Evolutionary conservation across 768 basidiomycete species (phyloP).

Genomic region (Phaffia australis): DNA sequence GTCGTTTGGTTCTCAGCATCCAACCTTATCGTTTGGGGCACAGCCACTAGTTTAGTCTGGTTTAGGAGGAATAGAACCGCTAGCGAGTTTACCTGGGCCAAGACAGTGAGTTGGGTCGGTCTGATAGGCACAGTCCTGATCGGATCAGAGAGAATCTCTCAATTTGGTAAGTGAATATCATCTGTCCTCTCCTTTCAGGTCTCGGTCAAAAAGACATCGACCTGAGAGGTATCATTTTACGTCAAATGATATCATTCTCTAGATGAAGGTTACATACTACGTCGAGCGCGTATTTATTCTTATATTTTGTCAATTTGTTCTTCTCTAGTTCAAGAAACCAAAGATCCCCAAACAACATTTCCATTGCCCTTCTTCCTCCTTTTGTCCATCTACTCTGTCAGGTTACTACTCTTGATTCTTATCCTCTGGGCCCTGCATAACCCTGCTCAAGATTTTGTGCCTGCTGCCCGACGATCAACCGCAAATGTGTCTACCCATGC

Average conservation of each 20-base stretch:
- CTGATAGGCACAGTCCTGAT: constrained; percentile 12
- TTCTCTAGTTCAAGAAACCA: constrained; percentile 9
- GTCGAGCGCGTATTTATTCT: no score
- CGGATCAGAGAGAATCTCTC: constrained; percentile 3
- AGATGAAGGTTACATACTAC: no score
- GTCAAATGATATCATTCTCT: constrained; percentile 2
- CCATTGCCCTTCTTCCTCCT: constrained; percentile 20
- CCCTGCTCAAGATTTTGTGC: constrained; percentile 11
- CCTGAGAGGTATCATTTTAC: not conserved
- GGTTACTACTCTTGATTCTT: constrained; percentile 19
- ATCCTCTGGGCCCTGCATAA: constrained; percentile 14
- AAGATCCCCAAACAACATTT: constrained; percentile 16
- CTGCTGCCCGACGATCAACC: constrained; percentile 7
- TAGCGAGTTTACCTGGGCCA: not conserved
- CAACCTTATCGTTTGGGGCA: not conserved
- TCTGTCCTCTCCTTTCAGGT: no score
- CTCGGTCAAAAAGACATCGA: no score
- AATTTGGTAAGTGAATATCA: constrained; percentile 15
- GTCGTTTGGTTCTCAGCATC: not conserved
- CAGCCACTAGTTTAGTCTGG: constrained; percentile 2
- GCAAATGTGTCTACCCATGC: not conserved
- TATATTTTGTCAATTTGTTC: not conserved
- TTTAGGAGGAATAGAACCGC: not conserved
- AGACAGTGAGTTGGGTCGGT: constrained; percentile 15
- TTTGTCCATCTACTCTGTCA: constrained; percentile 14